These are phyloP conservation scores for Globisporangium lucens DNA, from an alignment of 352 stramenopile species.

Conservation along the genomic window DNA sequence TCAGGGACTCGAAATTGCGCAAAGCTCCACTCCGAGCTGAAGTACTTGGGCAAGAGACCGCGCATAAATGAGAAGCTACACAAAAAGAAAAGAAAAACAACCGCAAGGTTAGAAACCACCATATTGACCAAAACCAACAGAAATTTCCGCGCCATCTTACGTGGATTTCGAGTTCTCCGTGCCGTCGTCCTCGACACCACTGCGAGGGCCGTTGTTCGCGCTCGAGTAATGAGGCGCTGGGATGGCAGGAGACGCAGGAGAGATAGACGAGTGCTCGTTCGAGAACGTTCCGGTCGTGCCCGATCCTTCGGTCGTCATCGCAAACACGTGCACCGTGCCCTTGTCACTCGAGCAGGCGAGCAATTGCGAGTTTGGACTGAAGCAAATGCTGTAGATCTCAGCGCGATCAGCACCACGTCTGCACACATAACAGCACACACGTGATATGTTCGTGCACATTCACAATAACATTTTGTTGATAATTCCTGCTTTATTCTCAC, in stretches of 20 bases:
- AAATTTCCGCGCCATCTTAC: conserved; percentile 23
- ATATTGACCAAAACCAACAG: neutral
- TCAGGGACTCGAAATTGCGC: conserved; percentile 92
- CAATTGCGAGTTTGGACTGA: conserved; percentile 92
- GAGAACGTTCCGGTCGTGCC: conserved; percentile 50
- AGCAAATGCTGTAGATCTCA: conserved; percentile 97
- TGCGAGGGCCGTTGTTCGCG: conserved; percentile 38
- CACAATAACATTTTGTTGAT: neutral
- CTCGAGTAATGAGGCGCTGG: conserved; percentile 34
- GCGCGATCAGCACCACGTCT: conserved; percentile 95
- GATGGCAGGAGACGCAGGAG: conserved; percentile 40
- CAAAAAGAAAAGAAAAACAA: neutral
- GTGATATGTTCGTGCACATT: neutral
- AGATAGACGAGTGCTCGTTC: conserved; percentile 55
- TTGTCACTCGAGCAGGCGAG: conserved; percentile 97
- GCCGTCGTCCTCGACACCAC: conserved; percentile 62
- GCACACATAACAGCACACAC: neutral
- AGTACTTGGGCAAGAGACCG: conserved; percentile 91
- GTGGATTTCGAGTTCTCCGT: conserved; percentile 89
- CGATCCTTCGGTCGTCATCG: conserved; percentile 67
- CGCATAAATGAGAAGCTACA: conserved; percentile 88
- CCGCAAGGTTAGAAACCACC: conserved; percentile 1
- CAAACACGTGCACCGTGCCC: conserved; percentile 96
- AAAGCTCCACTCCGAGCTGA: conserved; percentile 93
- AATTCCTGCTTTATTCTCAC: neutral